phyloP scores from a whole-genome alignment of 805 yeast species.

The Wickerhamomyces bisporus region DNA sequence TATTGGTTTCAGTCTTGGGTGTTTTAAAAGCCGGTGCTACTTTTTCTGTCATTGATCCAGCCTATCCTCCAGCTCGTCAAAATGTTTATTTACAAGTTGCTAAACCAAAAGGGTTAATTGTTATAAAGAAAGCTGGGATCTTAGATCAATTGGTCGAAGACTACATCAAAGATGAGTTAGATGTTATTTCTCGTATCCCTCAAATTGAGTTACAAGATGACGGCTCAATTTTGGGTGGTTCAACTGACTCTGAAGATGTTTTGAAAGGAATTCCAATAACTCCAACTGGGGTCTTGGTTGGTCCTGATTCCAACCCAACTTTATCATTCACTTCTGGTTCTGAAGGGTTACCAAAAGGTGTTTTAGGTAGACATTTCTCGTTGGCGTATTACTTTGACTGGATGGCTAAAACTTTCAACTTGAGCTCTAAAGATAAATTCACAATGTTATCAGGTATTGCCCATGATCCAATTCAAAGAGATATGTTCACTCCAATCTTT shows the following conservation, averaged over 20 bases:
- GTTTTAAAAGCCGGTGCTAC: slow-evolving; percentile 98
- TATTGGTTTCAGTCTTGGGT: slow-evolving; percentile 96
- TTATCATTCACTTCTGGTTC: slow-evolving; percentile 95
- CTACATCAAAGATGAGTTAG: slow-evolving; percentile 68
- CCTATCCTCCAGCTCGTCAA: slow-evolving; percentile 98
- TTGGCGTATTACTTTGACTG: slow-evolving; percentile 97
- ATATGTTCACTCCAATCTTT: slow-evolving; percentile 96
- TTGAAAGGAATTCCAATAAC: slow-evolving; percentile 43
- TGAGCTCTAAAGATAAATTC: slow-evolving; percentile 76
- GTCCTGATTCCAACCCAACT: slow-evolving; percentile 97
- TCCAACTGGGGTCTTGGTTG: slow-evolving; percentile 86
- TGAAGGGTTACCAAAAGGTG: slow-evolving; percentile 99
- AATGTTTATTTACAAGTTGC: slow-evolving; percentile 91
- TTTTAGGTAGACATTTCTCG: slow-evolving; percentile 94
- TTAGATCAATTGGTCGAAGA: slow-evolving; percentile 74
- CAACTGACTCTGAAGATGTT: slow-evolving; percentile 38
- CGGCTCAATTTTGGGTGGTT: slow-evolving; percentile 67
- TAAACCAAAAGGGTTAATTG: slow-evolving; percentile 85
- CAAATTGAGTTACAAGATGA: slow-evolving; percentile 72
- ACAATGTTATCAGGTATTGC: slow-evolving; percentile 99
- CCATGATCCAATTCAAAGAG: slow-evolving; percentile 98
- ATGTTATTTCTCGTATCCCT: slow-evolving; percentile 69
- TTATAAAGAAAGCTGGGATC: slow-evolving; percentile 83
- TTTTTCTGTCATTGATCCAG: slow-evolving; percentile 97
- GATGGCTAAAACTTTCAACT: slow-evolving; percentile 87